phyloP scores from a whole-genome alignment of 2,329 filamentous ascomycete genomes.

The Huntiella decipiens region DNA sequence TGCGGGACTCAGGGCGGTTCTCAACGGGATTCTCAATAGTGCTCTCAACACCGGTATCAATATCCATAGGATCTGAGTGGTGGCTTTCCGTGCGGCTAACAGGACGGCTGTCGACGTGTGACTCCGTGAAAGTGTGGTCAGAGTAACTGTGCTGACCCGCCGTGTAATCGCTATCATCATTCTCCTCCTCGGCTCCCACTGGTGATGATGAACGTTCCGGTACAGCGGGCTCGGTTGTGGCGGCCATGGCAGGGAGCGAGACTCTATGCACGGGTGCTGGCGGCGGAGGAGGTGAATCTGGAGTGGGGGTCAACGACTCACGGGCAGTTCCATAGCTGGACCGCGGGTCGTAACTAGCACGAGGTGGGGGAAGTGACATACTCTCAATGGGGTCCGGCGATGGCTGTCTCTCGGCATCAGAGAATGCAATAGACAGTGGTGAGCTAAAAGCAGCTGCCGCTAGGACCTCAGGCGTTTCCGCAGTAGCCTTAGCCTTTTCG shows the following conservation, averaged over 20 bases:
- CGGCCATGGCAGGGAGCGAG: background rate
- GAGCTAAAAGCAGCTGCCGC: constrained; percentile 3
- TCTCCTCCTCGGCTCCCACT: background rate
- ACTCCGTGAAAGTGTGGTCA: background rate
- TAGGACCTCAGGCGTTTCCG: constrained; percentile 1
- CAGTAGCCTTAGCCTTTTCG: constrained; percentile 3
- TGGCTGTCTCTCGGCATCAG: constrained; percentile 25
- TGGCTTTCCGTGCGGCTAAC: background rate
- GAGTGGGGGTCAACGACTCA: constrained; percentile 10
- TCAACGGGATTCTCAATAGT: background rate
- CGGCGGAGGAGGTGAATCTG: background rate
- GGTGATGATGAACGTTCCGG: constrained; percentile 5
- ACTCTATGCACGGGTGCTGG: background rate
- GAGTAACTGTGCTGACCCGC: background rate
- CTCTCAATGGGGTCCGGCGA: constrained; percentile 1
- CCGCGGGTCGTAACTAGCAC: background rate
- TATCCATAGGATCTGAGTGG: background rate
- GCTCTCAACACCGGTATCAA: background rate
- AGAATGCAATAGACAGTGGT: background rate
- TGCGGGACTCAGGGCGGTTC: background rate
- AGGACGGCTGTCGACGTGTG: background rate
- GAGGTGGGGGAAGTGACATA: constrained; percentile 5
- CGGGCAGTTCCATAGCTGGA: constrained; percentile 6
- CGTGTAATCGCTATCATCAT: constrained; percentile 1
- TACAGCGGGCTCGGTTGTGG: background rate